These are phyloP conservation scores for Colletotrichum kahawae DNA, from an alignment of 2,329 filamentous ascomycete genomes.

Conservation along the genomic window DNA sequence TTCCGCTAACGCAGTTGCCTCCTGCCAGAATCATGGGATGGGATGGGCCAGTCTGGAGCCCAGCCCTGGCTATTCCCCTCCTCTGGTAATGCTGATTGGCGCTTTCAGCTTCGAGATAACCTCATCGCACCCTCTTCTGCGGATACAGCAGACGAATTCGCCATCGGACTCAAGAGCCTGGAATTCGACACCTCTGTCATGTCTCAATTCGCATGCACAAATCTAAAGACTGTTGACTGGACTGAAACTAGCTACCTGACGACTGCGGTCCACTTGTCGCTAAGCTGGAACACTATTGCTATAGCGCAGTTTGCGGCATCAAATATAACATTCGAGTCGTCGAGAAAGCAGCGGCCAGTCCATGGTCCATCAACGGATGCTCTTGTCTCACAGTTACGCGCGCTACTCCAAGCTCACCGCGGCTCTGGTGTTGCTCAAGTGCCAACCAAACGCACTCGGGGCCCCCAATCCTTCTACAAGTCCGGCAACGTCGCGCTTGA, in stretches of 20 bases:
- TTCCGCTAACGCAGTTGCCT: not conserved
- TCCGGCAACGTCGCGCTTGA: not conserved
- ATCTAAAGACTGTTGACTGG: not conserved
- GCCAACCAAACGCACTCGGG: not conserved
- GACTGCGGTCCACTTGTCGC: not conserved
- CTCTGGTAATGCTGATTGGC: not conserved
- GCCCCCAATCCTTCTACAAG: not conserved
- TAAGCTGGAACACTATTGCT: not conserved
- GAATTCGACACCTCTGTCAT: not conserved
- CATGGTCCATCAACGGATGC: not conserved
- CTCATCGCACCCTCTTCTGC: not conserved
- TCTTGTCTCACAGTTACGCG: not conserved
- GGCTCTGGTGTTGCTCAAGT: not conserved
- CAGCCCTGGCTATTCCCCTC: not conserved
- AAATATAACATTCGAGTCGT: not conserved
- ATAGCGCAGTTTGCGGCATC: not conserved
- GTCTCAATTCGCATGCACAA: not conserved
- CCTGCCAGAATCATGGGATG: not conserved
- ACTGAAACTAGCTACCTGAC: not conserved
- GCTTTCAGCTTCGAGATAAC: not conserved
- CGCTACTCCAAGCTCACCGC: not conserved
- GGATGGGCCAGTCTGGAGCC: not conserved
- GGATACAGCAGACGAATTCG: not conserved
- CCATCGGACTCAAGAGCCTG: not conserved
- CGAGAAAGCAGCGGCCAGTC: not conserved